phyloP scores from a whole-genome alignment of 257 asterid species.

The Solanum paucissectum region DNA sequence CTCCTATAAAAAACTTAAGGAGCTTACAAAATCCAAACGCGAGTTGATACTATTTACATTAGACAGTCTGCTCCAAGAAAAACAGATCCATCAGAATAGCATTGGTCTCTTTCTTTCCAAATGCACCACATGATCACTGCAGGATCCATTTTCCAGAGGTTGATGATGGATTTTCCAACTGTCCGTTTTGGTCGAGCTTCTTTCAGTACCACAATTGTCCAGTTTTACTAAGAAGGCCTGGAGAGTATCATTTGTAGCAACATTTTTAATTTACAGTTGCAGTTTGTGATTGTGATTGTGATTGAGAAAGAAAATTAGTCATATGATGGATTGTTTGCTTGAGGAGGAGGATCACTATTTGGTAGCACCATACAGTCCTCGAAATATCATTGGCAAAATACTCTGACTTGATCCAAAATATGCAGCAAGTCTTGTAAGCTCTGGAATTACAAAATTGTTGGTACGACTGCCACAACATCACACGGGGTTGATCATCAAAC shows the following conservation, averaged over 20 bases:
- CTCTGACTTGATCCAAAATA: not conserved
- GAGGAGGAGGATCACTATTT: not conserved
- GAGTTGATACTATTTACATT: not conserved
- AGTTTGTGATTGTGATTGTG: not conserved
- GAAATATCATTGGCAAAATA: not conserved
- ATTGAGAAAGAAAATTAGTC: not conserved
- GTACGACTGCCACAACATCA: not conserved
- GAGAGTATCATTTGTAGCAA: not conserved
- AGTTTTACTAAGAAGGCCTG: not conserved
- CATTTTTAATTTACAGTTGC: not conserved
- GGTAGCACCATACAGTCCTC: not conserved
- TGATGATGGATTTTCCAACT: not conserved
- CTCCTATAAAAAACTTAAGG: not conserved
- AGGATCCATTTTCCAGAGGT: not conserved
- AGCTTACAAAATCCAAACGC: not conserved
- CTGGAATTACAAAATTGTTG: not conserved
- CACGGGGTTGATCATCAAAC: not conserved
- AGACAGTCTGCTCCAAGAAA: not conserved
- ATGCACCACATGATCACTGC: not conserved
- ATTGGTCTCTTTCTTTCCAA: not conserved
- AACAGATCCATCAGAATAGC: not conserved
- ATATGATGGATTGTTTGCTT: not conserved
- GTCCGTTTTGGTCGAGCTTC: not conserved
- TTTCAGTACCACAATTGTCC: not conserved
- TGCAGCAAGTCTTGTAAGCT: not conserved